Evolutionary conservation across 2,329 filamentous ascomycete genomes (phyloP).

Genomic region (Xylaria sp.): DNA sequence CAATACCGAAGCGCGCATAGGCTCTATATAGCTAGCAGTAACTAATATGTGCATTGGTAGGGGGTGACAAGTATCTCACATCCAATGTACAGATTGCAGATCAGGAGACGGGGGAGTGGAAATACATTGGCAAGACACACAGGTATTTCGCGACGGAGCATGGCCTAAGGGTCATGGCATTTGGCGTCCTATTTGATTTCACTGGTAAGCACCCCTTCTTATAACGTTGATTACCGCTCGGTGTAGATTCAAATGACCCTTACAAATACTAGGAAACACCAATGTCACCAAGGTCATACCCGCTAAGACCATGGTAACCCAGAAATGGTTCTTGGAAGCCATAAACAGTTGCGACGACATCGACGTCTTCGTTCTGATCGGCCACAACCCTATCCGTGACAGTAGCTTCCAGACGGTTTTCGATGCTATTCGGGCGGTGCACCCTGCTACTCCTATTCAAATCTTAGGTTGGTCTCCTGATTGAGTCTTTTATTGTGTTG

Average conservation of each 20-base stretch:
- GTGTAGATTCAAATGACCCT: constrained; percentile 31
- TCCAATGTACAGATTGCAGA: constrained; percentile 53
- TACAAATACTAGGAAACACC: constrained; percentile 54
- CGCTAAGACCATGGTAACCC: constrained; percentile 55
- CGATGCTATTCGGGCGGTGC: constrained; percentile 61
- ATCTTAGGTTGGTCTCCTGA: constrained; percentile 52
- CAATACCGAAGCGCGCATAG: background rate
- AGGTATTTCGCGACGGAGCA: constrained; percentile 51
- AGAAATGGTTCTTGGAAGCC: constrained; percentile 66
- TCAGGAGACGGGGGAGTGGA: constrained; percentile 45
- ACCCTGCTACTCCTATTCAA: constrained; percentile 65
- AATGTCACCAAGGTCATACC: constrained; percentile 66
- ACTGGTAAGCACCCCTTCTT: constrained; percentile 52
- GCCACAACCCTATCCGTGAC: constrained; percentile 64
- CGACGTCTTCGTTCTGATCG: constrained; percentile 67
- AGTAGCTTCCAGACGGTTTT: constrained; percentile 56
- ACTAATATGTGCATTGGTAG: background rate
- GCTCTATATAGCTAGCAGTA: background rate
- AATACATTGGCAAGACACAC: constrained; percentile 51
- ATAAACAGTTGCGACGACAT: constrained; percentile 59
- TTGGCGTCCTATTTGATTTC: constrained; percentile 53
- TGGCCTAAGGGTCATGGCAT: constrained; percentile 52
- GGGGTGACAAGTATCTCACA: constrained; percentile 51
- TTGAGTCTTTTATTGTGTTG: background rate
- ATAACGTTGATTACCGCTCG: background rate